Percentiles rank a stretch among this genome's conserved stretches.
Evolutionary conservation across 345 rosid species (phyloP).

Genomic region (Lagerstroemia speciosa): DNA sequence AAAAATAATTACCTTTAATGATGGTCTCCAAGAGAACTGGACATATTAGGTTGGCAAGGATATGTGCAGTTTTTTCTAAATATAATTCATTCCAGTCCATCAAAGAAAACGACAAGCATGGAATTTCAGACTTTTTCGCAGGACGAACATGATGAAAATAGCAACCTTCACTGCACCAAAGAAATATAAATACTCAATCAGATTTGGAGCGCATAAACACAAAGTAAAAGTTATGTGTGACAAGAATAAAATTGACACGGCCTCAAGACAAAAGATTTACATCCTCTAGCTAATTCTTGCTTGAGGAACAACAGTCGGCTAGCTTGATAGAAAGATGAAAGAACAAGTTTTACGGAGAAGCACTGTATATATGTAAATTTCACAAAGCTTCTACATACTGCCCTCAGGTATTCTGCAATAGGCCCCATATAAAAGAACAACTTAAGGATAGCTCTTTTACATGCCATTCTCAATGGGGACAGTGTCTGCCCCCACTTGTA

Average conservation of each 20-base stretch:
- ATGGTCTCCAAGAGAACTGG: conserved; percentile 69
- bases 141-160: conserved; percentile 36
- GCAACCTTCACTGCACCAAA: conserved; percentile 62
- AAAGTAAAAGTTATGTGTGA: neutral
- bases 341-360: neutral
- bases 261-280: neutral
- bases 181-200: conserved; percentile 8
- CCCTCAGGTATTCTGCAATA: neutral
- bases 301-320: neutral
- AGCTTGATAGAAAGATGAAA: neutral
- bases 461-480: neutral
- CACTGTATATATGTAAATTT: neutral
- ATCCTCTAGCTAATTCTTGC: neutral
- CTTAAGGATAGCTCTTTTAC: neutral
- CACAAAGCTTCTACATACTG: neutral
- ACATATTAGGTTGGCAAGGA: conserved; percentile 56
- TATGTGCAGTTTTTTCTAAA: conserved; percentile 36
- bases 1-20: conserved; percentile 60
- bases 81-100: conserved; percentile 29
- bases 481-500: neutral
- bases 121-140: conserved; percentile 31
- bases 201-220: neutral
- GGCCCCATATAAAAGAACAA: neutral
- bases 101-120: conserved; percentile 66
- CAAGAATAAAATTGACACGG: neutral